These are phyloP conservation scores for Serendipita sp. DNA, from an alignment of 768 basidiomycete species.

Conservation along the genomic window DNA sequence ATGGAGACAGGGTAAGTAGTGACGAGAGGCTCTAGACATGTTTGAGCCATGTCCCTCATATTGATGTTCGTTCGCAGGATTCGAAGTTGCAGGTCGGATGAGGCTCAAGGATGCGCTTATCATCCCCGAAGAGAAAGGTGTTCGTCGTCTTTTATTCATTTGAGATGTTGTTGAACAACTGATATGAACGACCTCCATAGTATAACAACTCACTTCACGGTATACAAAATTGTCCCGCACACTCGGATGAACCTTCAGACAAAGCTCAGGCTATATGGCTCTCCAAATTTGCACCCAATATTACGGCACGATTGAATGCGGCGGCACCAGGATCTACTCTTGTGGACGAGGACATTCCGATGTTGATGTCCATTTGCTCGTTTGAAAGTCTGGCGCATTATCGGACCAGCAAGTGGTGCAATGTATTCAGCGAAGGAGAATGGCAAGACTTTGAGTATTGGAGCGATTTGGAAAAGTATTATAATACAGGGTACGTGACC, in stretches of 20 bases:
- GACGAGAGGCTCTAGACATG: not conserved
- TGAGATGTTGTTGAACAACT: not conserved
- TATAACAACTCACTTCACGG: slow-evolving; percentile 54
- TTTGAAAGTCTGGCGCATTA: slow-evolving; percentile 56
- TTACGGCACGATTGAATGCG: slow-evolving; percentile 42
- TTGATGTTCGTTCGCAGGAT: slow-evolving; percentile 28
- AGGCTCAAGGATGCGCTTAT: slow-evolving; percentile 33
- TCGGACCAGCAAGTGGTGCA: slow-evolving; percentile 48
- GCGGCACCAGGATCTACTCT: slow-evolving; percentile 36
- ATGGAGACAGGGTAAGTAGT: slow-evolving; percentile 42
- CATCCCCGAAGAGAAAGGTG: slow-evolving; percentile 42
- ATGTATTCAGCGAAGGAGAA: slow-evolving; percentile 45
- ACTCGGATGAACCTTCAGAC: not conserved
- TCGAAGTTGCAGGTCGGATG: slow-evolving; percentile 35
- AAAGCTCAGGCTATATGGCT: slow-evolving; percentile 30
- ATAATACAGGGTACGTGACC: slow-evolving; percentile 46
- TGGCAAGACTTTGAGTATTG: slow-evolving; percentile 54
- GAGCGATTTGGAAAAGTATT: slow-evolving; percentile 63
- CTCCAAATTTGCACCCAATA: slow-evolving; percentile 34
- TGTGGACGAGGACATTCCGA: slow-evolving; percentile 33
- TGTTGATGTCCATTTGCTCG: slow-evolving; percentile 58
- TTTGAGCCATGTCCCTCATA: slow-evolving; percentile 5
- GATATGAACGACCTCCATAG: not conserved
- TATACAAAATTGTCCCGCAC: slow-evolving; percentile 9
- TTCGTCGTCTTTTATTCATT: slow-evolving; percentile 17